Conservation (phyloP, 768 basidiomycete species). For the Rhodotorula sphaerocarpa region DNA sequence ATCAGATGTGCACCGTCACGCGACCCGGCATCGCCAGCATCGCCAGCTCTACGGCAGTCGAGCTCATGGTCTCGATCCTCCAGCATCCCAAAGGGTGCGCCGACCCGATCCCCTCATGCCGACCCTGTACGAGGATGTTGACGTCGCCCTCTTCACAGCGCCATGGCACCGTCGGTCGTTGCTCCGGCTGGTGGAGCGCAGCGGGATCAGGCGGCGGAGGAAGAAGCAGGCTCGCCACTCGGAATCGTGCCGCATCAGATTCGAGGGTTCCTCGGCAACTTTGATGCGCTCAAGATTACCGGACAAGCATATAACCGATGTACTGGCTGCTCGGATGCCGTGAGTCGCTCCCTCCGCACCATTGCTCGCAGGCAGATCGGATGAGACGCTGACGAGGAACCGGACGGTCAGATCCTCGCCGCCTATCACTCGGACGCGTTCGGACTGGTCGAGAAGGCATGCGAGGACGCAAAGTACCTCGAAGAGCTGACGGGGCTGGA, state of each 20-base stretch:
- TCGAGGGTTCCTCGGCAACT: constrained; percentile 79
- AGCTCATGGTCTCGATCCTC: constrained; percentile 74
- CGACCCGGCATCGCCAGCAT: constrained; percentile 88
- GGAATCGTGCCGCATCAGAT: constrained; percentile 90
- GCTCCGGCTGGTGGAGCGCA: neutral
- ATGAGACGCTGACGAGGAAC: no score
- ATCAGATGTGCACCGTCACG: constrained; percentile 99
- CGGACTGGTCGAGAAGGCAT: constrained; percentile 66
- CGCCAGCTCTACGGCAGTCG: constrained; percentile 83
- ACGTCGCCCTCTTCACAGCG: constrained; percentile 11
- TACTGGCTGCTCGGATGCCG: constrained; percentile 79
- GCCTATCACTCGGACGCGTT: constrained; percentile 77
- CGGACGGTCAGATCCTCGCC: constrained; percentile 68
- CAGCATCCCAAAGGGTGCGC: constrained; percentile 81
- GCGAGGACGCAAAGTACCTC: constrained; percentile 69
- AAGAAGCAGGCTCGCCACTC: constrained; percentile 49
- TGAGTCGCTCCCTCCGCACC: constrained; percentile 43
- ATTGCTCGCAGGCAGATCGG: no score
- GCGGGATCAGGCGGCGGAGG: neutral
- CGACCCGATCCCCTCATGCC: neutral
- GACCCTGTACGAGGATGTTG: no score
- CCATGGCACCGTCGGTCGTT: constrained; percentile 38
- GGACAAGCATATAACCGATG: constrained; percentile 80
- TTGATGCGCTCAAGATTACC: constrained; percentile 70
- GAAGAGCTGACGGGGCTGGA: constrained; percentile 71